phyloP scores from a whole-genome alignment of 441 rosid genomes.

The Eruca vesicaria region DNA sequence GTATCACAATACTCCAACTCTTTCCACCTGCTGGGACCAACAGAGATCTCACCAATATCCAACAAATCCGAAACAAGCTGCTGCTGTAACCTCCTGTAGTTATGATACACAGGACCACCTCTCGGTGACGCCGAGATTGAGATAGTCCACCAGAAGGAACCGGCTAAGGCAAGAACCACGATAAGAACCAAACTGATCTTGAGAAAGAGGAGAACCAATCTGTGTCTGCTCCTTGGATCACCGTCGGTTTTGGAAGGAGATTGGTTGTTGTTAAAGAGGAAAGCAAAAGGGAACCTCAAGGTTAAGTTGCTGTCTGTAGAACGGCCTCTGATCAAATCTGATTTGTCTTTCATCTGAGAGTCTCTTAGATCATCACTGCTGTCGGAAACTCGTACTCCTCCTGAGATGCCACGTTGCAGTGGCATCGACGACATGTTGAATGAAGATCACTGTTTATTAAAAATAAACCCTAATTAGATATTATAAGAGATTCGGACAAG shows the following conservation, averaged over 20 bases:
- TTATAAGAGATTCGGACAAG: neutral
- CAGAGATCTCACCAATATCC: constrained; percentile 92
- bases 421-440: constrained; percentile 70
- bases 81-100: constrained; percentile 85
- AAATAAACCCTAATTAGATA: neutral
- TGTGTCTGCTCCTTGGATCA: constrained; percentile 75
- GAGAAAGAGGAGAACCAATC: constrained; percentile 54
- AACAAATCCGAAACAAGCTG: constrained; percentile 86
- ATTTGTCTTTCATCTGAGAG: constrained; percentile 79
- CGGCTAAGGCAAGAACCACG: constrained; percentile 64
- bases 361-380: constrained; percentile 65
- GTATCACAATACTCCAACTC: constrained; percentile 74
- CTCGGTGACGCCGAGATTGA: constrained; percentile 75
- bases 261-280: constrained; percentile 42
- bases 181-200: constrained; percentile 75
- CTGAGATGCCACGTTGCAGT: constrained; percentile 71
- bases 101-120: constrained; percentile 68
- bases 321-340: constrained; percentile 41
- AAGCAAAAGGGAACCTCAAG: constrained; percentile 61
- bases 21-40: constrained; percentile 70
- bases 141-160: constrained; percentile 97
- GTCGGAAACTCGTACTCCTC: constrained; percentile 69
- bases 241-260: constrained; percentile 71
- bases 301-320: constrained; percentile 36
- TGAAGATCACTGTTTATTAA: constrained; percentile 37